phyloP scores from a whole-genome alignment of 1,284 basidiomycete genomes.

The Heterobasidion annosum region DNA sequence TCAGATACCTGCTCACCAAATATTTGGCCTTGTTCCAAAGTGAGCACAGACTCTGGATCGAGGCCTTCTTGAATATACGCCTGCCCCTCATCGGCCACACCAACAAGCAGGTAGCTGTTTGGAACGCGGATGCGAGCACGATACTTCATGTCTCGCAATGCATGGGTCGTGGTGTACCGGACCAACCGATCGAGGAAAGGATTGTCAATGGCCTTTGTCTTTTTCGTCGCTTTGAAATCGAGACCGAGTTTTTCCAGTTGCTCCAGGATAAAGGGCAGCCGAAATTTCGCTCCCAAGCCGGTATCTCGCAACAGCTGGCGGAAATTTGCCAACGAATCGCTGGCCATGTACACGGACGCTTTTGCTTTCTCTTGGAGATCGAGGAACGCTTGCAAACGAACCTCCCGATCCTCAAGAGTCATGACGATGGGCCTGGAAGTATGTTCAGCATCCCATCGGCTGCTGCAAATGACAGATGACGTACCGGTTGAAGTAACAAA shows the following conservation, averaged over 20 bases:
- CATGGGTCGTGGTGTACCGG: conserved; percentile 15
- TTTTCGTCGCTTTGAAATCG: conserved; percentile 24
- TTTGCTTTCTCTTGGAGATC: conserved; percentile 44
- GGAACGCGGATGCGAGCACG: conserved; percentile 63
- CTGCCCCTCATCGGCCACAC: conserved; percentile 67
- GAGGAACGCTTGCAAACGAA: conserved; percentile 38
- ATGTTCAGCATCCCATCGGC: not conserved
- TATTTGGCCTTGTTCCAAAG: conserved; percentile 41
- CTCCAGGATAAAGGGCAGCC: conserved; percentile 36
- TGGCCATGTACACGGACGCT: conserved; percentile 37
- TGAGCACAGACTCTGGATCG: conserved; percentile 34
- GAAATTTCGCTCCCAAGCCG: conserved; percentile 39
- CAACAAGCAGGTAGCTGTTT: conserved; percentile 55
- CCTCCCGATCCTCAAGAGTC: conserved; percentile 30
- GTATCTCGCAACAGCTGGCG: conserved; percentile 33
- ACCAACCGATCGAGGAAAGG: conserved; percentile 45
- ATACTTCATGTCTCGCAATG: conserved; percentile 50
- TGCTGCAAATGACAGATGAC: not conserved
- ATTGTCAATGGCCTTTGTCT: conserved; percentile 30
- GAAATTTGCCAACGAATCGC: conserved; percentile 36
- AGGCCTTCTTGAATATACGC: conserved; percentile 35
- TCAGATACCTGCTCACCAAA: conserved; percentile 33
- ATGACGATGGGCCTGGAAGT: conserved; percentile 12
- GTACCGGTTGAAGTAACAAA: conserved; percentile 53
- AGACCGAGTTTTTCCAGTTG: conserved; percentile 37